Conservation (phyloP, 140 eudicot genomes). For the Senecio squalidus region DNA sequence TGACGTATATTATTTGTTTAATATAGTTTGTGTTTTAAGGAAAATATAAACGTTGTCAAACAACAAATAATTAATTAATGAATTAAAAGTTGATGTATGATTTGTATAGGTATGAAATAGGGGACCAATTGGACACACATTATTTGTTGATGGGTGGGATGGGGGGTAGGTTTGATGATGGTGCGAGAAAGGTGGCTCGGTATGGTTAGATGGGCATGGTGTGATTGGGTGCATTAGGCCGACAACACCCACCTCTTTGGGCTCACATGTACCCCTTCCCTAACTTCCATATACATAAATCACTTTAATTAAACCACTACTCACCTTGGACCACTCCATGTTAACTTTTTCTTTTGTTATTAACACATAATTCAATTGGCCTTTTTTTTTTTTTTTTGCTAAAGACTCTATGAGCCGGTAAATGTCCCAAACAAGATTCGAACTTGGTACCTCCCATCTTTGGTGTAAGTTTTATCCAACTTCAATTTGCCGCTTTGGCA, state of each 20-base stretch:
- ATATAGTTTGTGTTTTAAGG: no score
- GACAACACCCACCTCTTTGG: slow-evolving; percentile 32
- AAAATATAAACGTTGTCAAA: background rate
- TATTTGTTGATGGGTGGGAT: slow-evolving; percentile 24
- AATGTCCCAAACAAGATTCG: no score
- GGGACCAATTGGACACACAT: slow-evolving; percentile 27
- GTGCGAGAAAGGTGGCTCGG: slow-evolving; percentile 24
- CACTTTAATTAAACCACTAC: slow-evolving; percentile 20
- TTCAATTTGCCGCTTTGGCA: no score
- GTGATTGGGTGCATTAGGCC: slow-evolving; percentile 31
- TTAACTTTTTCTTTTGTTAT: slow-evolving; percentile 6
- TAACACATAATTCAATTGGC: background rate
- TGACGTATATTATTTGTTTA: no score
- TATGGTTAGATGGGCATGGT: slow-evolving; percentile 27
- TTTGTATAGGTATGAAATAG: slow-evolving; percentile 16
- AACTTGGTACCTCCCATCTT: no score
- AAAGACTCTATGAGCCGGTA: no score
- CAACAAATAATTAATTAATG: background rate
- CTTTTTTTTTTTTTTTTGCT: no score
- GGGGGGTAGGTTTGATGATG: slow-evolving; percentile 25
- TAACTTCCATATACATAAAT: slow-evolving; percentile 13
- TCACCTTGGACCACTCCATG: slow-evolving; percentile 21
- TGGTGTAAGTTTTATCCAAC: no score
- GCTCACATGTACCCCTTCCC: slow-evolving; percentile 22
- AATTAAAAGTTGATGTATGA: background rate